Base-by-base conservation (phyloP, 805 yeast species). In the Lipomyces mesembrius region DNA sequence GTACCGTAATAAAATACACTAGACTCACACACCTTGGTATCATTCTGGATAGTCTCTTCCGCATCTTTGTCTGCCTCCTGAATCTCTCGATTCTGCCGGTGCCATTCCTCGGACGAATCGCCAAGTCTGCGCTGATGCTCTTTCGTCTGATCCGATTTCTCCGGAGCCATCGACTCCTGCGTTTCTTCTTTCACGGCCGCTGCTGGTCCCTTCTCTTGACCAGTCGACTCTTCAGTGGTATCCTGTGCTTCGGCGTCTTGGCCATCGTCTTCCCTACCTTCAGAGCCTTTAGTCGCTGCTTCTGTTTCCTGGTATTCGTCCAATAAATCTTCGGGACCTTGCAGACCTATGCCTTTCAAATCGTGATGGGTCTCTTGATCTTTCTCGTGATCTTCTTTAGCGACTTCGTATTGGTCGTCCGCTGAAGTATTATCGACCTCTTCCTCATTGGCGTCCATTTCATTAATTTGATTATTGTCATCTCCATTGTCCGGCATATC, bases 61-160 rank as follows among this genome's bases (percentile, higher is more conserved):
- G n/a, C 37, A 1, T 57, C 65, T 56, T 54, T 35, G 22, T 58
- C 66, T 12, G 90, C 86, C 70, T 91, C 93, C 71, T 88, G 83
- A 68, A 95, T 94, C 73, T 92, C 97, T 76, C 91, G 92, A 70
- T 90, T 87, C 73, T 97, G 89, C 75, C 91, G 89, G 76, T 94
- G 96, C 79, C 90, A 94, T 75, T 93, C 97, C 73, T 94, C 91
- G 79, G 93, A 76, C 0, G 97, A 86, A 77, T 93, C 98, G 61
- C 99, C 98, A 14, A 95, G 83, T 75, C 92, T 92, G 76, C 90
- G 90, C 78, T 94, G 81, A 52, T 63, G 60, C 7, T 34, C 46
- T 20, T 64, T 27, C 20, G 51, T 20, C 17, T 27, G 63, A 8
- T 35, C 29, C 17, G 55, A 29, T 17, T 61, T 51, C n/a, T 59